Base-by-base conservation (phyloP, 2,329 filamentous ascomycete species). In the Colletotrichum caudatum region DNA sequence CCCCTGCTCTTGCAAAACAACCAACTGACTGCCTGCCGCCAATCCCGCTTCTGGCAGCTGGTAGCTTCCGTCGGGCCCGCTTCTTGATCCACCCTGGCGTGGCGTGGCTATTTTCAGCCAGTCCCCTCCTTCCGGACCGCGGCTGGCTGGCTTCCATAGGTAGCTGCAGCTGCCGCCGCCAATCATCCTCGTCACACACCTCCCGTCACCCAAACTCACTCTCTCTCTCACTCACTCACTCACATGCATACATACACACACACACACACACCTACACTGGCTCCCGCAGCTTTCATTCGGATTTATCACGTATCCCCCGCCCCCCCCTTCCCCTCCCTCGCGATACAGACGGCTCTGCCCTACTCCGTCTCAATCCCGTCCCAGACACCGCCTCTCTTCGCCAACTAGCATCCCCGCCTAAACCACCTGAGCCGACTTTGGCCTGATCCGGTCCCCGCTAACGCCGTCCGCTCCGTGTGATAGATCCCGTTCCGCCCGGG, bases 401-500 rank as follows among this genome's bases (percentile, higher is more conserved):
- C 39, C 54, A 41, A 35, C 54, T n/a, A 41, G 2, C 20, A 58
- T 16, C 35, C 35, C 9, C 35, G 20, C 6, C 20, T 5, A 4
- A 39, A 23, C 18, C 12, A 39, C 20, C 29, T 37, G 20, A 37
- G 53, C 35, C 35, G 11, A 39, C 8, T 9, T 35, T 57, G 54
- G n/a, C 8, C 54, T 39, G 4, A 39, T 39, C 61, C 61, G 37
- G 37, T 16, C 50, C n/a, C 37, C 50, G 48, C 29, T 9, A 20
- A 35, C 50, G 46, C 26, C 54, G 33, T 18, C 69, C 69, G 65
- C 48, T 64, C 69, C 65, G 65, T 61, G 65, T 61, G 65, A 41
- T 48, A 72, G 46, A 35, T 54, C 54, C 59, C 65, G 60, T 69
- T 35, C 65, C 33, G 69, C 44, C 69, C 69, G 39, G 35, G 54